Evolutionary conservation across 2,329 filamentous ascomycete species (phyloP), one percentile per base, ranked within the genome.

Genomic region (Stagonosporopsis cucurbitacearum): DNA sequence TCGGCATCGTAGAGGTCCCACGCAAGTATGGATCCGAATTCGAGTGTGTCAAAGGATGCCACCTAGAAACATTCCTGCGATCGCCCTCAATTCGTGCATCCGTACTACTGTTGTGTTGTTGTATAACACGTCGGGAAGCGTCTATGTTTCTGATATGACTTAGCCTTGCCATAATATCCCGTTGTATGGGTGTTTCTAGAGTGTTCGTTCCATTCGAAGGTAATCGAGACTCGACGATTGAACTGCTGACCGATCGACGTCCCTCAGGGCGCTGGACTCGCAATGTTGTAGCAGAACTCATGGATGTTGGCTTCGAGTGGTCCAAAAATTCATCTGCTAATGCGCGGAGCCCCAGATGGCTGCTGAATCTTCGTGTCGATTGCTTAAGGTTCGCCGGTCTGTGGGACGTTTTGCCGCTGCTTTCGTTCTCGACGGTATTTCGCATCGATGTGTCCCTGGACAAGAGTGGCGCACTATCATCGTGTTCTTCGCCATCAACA

Each of bases 231-330:
- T 62, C 56, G 5, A 58, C 20, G 19, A 28, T 36, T 9, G 60
- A 50, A 17, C 41, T 65, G 48, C 62, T 65, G 6, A 46, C 58
- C 20, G 59, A 56, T 4, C 50, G 57, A 35, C 53, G 40, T 15
- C 46, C 22, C n/a, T 33, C 33, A 19, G 42, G 44, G 12, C 25
- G 35, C 11, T 22, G 28, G 22, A 23, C 32, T 25, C 25, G 46
- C 15, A 42, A 20, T 2, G 4, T 23, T 15, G 33, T n/a, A 23
- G 4, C n/a, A 39, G n/a, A 11, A 20, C 6, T 28, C 11, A 30
- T 11, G 2, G 20, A n/a, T n/a, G n/a, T 8, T 15, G n/a, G 6
- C 13, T 8, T 32, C 26, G 9, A 20, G 20, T 6, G 9, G 5
- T 9, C n/a, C 15, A 32, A 8, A 7, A 19, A 5, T 23, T 40